Base-by-base conservation (phyloP, 1,139 yeast species). In the Candida sanyaensis region DNA sequence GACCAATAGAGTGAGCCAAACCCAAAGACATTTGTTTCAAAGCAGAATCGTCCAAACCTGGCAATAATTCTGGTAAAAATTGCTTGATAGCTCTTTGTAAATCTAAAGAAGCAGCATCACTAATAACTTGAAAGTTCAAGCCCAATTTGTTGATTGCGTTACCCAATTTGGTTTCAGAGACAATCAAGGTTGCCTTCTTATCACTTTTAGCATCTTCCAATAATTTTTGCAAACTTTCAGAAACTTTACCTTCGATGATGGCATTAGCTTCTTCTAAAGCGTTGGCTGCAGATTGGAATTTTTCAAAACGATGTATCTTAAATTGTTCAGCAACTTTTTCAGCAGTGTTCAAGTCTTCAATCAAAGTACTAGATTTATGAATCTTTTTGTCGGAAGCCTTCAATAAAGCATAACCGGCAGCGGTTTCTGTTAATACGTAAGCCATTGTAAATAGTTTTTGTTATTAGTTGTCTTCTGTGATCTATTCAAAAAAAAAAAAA, bases 341-440 rank as follows among this genome's bases (percentile, higher is more conserved):
- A 48, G 96, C 86, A 46, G 88, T 73, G 71, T 89, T 80, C 63
- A 91, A 80, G 67, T 92, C 97, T 56, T 86, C 81, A 58, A 88
- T 73, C 61, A 91, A 75, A 51, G 83, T 68, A 46, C 88, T 69
- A 30, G 96, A 86, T 77, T 92, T 91, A 81, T 92, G 86, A 65
- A 93, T 87, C 81, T 93, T 93, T 80, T 93, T 93, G 79, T 93
- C 98, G 56, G 96, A 86, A 51, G 98, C 97, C 77, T 93, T 93
- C 65, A 93, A 83, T 67, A 93, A 81, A 68, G 98, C 98, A 69
- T 93, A 93, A 67, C 99, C 99, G 49, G 99, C 99, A 57, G 98
- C 89, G 56, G 98, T 93, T 79, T 93, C 99, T 54, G 98, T 88
- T 69, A 93, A 84, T 65, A 93, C 93, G 81, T 83, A 91, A 60